Evolutionary conservation across 345 rosid species (phyloP).

Genomic region (Adansonia digitata): DNA sequence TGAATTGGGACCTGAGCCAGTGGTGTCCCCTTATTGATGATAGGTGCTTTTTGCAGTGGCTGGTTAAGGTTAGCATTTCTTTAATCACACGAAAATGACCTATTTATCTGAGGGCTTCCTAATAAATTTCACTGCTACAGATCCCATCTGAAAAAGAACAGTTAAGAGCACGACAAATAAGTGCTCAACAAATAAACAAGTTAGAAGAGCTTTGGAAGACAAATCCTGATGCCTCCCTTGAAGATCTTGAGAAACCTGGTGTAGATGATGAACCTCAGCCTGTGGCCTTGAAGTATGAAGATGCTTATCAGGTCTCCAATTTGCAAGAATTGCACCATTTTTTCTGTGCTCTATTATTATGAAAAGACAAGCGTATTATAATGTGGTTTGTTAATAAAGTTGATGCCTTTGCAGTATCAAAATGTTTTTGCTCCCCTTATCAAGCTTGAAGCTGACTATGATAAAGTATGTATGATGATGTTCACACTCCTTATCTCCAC

Average conservation of each 20-base stretch:
- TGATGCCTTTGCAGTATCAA: slow-evolving; percentile 70
- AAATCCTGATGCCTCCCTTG: slow-evolving; percentile 98
- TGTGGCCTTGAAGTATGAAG: slow-evolving; percentile 89
- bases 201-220: slow-evolving; percentile 98
- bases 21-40: slow-evolving; percentile 99
- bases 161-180: slow-evolving; percentile 96
- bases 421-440: slow-evolving; percentile 98
- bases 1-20: slow-evolving; percentile 99
- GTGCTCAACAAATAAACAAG: slow-evolving; percentile 98
- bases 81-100: neutral
- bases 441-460: slow-evolving; percentile 98
- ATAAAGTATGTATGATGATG: slow-evolving; percentile 51
- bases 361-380: neutral
- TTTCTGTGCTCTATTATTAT: neutral
- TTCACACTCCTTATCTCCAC: neutral
- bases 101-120: slow-evolving; percentile 12
- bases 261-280: slow-evolving; percentile 99
- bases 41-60: slow-evolving; percentile 98
- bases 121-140: slow-evolving; percentile 38
- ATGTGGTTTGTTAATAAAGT: neutral
- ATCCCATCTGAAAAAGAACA: slow-evolving; percentile 98
- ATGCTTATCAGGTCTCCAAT: slow-evolving; percentile 84
- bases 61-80: slow-evolving; percentile 71
- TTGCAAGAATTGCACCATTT: slow-evolving; percentile 6
- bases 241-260: slow-evolving; percentile 99